Conservation (phyloP, 2,329 filamentous ascomycete species). For the Penicillium sp. region DNA sequence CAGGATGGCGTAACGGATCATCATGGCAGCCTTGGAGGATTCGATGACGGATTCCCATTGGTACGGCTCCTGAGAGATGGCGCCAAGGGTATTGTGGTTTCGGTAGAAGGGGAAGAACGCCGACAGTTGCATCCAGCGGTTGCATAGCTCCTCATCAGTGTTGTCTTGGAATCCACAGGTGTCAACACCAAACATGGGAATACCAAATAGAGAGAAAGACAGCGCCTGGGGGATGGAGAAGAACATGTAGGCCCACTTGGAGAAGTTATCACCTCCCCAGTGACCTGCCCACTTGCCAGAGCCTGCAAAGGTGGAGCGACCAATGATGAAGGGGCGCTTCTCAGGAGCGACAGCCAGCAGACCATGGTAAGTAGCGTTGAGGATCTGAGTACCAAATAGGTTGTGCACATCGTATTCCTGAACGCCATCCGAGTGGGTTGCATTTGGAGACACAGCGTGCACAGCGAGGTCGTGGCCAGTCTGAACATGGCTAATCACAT, state of each 20-base stretch:
- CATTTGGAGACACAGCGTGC: conserved; percentile 70
- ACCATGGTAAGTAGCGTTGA: conserved; percentile 71
- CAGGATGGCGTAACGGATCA: conserved; percentile 64
- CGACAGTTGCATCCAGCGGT: conserved; percentile 67
- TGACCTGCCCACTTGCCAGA: conserved; percentile 72
- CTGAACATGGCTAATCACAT: conserved; percentile 68
- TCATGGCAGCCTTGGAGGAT: conserved; percentile 63
- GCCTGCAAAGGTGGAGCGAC: conserved; percentile 74
- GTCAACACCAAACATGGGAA: conserved; percentile 72
- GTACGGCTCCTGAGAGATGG: conserved; percentile 66
- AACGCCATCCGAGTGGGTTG: conserved; percentile 68
- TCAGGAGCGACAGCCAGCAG: conserved; percentile 60
- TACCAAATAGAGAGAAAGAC: conserved; percentile 67
- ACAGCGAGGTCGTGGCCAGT: conserved; percentile 61
- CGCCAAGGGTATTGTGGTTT: conserved; percentile 65
- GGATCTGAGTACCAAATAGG: conserved; percentile 68
- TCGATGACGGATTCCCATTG: conserved; percentile 62
- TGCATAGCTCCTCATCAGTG: conserved; percentile 64
- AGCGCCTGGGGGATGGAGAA: conserved; percentile 74
- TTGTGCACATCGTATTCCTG: conserved; percentile 82
- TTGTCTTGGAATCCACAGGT: conserved; percentile 68
- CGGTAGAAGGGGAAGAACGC: conserved; percentile 76
- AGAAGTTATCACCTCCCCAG: conserved; percentile 74
- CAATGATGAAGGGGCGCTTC: conserved; percentile 79
- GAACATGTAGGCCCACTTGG: conserved; percentile 68